These are phyloP conservation scores for Mycena capillaripes DNA, from an alignment of 768 basidiomycete genomes.

Conservation along the genomic window DNA sequence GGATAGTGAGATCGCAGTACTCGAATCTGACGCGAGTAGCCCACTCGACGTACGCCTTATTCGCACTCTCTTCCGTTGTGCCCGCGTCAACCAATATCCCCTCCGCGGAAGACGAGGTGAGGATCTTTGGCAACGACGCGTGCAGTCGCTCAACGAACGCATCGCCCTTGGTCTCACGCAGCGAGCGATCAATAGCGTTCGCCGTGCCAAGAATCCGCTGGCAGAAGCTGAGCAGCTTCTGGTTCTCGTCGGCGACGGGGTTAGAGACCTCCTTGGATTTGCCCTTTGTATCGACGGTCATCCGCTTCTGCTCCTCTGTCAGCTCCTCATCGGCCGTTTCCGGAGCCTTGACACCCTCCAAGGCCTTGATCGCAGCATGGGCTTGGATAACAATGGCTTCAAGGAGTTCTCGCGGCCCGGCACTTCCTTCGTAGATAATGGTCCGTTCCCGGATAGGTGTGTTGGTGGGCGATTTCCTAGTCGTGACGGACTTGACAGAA, in stretches of 20 bases:
- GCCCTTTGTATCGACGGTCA: constrained; percentile 76
- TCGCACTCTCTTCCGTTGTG: constrained; percentile 74
- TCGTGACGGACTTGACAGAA: constrained; percentile 73
- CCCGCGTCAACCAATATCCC: constrained; percentile 63
- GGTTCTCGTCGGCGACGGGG: constrained; percentile 77
- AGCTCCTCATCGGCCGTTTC: constrained; percentile 71
- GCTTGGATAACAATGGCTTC: constrained; percentile 95
- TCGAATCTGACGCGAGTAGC: constrained; percentile 87
- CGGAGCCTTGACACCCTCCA: constrained; percentile 72
- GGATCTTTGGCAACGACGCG: constrained; percentile 81
- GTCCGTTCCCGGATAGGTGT: constrained; percentile 81
- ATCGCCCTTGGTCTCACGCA: constrained; percentile 91
- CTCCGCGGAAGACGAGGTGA: constrained; percentile 58
- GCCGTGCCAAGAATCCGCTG: constrained; percentile 87
- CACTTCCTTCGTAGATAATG: constrained; percentile 91
- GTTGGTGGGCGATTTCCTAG: constrained; percentile 64
- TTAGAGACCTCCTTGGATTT: constrained; percentile 71
- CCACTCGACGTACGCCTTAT: constrained; percentile 87
- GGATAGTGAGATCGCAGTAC: constrained; percentile 87
- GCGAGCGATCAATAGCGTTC: constrained; percentile 87
- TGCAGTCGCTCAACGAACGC: constrained; percentile 87
- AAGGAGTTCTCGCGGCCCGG: constrained; percentile 91
- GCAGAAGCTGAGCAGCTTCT: constrained; percentile 85
- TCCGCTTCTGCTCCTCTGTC: constrained; percentile 92
- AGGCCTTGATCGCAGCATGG: constrained; percentile 89